These are phyloP conservation scores for Plantago rigida DNA, from an alignment of 305 asterid genomes.

Conservation along the genomic window DNA sequence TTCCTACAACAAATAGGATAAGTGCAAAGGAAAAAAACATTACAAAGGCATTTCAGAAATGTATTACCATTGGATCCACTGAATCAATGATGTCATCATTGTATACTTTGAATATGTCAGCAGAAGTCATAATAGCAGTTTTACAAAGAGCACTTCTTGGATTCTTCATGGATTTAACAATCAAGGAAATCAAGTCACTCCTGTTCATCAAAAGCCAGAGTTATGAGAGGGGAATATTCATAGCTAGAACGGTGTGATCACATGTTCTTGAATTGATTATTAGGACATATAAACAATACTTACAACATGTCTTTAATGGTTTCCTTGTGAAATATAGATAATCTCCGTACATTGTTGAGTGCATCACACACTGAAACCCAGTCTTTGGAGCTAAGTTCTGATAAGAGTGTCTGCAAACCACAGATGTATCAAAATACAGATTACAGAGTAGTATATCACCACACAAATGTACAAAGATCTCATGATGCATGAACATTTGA, in stretches of 20 bases:
- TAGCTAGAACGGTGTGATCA: constrained; percentile 4
- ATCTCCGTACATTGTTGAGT: constrained; percentile 66
- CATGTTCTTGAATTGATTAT: background rate
- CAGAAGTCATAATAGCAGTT: constrained; percentile 75
- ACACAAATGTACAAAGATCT: background rate
- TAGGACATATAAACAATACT: constrained; percentile 25
- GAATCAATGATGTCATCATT: constrained; percentile 53
- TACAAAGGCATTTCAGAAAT: constrained; percentile 10
- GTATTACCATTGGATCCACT: constrained; percentile 69
- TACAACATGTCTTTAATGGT: constrained; percentile 52
- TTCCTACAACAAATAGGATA: background rate
- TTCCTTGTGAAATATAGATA: constrained; percentile 65
- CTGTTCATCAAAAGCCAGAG: constrained; percentile 35
- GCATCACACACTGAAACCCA: constrained; percentile 78
- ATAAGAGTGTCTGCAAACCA: constrained; percentile 46
- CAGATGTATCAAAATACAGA: constrained; percentile 9
- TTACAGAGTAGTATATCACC: background rate
- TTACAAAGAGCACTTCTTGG: constrained; percentile 88
- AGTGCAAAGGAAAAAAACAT: constrained; percentile 7
- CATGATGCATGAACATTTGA: background rate
- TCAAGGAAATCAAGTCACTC: constrained; percentile 45
- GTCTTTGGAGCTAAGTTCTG: constrained; percentile 70
- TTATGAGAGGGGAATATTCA: constrained; percentile 19
- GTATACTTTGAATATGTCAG: constrained; percentile 69
- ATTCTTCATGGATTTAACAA: constrained; percentile 67